Evolutionary conservation across 106 monocot species (phyloP).

Genomic region (Dendrobium officinale): DNA sequence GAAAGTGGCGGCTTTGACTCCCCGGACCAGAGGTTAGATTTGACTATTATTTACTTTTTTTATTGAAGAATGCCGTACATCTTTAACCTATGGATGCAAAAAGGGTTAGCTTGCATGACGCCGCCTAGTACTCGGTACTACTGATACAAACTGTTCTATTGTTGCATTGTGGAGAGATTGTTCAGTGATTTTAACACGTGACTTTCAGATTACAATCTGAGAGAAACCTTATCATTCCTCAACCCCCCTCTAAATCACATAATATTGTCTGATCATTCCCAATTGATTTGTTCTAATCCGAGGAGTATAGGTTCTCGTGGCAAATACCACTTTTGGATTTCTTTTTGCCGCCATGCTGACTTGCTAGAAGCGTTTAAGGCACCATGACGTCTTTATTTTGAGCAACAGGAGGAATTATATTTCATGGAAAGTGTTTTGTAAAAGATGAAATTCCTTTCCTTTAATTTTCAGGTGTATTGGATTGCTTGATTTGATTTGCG

Average conservation of each 20-base stretch:
- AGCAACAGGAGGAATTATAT: too few relatives aligned
- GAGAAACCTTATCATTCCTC: too few relatives aligned
- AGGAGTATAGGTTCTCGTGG: not conserved
- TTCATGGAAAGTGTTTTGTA: too few relatives aligned
- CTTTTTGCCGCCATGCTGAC: not conserved
- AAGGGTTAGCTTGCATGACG: not conserved
- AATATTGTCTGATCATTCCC: too few relatives aligned
- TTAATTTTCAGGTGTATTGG: not conserved
- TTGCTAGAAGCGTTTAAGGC: not conserved
- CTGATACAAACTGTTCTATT: too few relatives aligned
- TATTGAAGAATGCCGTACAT: not conserved
- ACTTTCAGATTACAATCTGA: too few relatives aligned
- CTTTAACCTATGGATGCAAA: not conserved
- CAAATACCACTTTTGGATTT: not conserved
- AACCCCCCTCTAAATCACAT: too few relatives aligned
- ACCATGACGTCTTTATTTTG: too few relatives aligned
- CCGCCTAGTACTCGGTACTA: not conserved
- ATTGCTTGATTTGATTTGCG: too few relatives aligned
- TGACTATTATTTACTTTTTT: not conserved
- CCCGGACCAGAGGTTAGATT: constrained; percentile 25
- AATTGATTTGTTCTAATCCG: not conserved
- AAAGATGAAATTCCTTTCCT: not conserved
- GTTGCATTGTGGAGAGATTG: not conserved
- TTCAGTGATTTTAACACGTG: too few relatives aligned
- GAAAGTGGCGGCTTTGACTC: constrained; percentile 22